phyloP scores from a whole-genome alignment of 352 stramenopile species.

The Globisporangium heterothallicum region DNA sequence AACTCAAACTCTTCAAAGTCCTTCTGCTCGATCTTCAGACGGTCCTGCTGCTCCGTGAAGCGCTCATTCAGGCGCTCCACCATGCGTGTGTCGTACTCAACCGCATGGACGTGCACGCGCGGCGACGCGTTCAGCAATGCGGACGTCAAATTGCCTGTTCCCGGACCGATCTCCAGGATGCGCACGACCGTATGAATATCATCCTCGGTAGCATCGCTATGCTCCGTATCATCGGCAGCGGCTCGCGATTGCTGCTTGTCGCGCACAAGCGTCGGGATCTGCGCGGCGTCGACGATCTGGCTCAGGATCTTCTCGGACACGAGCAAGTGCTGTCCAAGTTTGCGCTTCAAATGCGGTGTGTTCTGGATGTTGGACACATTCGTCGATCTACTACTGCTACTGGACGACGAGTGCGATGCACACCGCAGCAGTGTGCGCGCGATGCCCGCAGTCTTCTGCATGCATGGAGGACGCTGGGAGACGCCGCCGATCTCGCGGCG shows the following conservation, averaged over 20 bases:
- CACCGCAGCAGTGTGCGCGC: neutral
- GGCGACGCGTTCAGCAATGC: conserved; percentile 45
- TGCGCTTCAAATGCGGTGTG: conserved; percentile 75
- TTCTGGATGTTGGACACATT: conserved; percentile 44
- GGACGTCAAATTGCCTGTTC: conserved; percentile 84
- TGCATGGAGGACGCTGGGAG: neutral
- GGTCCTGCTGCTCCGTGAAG: conserved; percentile 28
- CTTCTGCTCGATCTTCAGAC: conserved; percentile 29
- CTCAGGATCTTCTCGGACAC: conserved; percentile 54
- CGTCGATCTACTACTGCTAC: neutral
- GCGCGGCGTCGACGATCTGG: conserved; percentile 56
- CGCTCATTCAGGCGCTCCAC: conserved; percentile 58
- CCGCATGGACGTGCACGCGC: conserved; percentile 46
- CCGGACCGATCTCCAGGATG: conserved; percentile 82
- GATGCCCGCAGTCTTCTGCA: no score
- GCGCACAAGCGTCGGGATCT: conserved; percentile 31
- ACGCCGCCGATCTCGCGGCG: neutral
- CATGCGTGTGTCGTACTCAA: conserved; percentile 81
- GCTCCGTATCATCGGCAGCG: neutral
- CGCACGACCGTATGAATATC: conserved; percentile 16
- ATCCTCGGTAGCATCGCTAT: neutral
- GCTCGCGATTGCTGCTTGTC: conserved; percentile 9
- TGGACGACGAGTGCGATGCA: neutral
- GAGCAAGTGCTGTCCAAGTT: conserved; percentile 79
- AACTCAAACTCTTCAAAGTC: conserved; percentile 46